Percentiles rank a stretch among this genome's conserved stretches.
phyloP scores from a whole-genome alignment of 1,284 basidiomycete genomes.

The Malassezia pachydermatis region DNA sequence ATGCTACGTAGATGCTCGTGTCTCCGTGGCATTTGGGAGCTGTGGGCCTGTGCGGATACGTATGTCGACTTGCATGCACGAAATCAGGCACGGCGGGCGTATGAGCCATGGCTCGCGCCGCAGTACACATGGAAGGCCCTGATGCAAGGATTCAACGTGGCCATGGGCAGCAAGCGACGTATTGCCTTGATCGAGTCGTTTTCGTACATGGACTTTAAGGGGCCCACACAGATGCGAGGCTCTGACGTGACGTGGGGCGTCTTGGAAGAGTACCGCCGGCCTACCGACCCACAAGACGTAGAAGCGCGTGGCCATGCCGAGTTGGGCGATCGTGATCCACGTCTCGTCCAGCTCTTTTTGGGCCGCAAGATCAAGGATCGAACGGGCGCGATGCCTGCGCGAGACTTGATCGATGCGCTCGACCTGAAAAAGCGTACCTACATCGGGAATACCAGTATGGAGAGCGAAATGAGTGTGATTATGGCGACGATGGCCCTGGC shows the following conservation, averaged over 20 bases:
- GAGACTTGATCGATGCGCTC: conserved; percentile 47
- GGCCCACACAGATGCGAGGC: conserved; percentile 70
- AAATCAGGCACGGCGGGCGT: conserved; percentile 19
- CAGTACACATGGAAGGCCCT: conserved; percentile 33
- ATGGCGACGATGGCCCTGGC: conserved; percentile 93
- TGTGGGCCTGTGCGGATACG: conserved; percentile 39
- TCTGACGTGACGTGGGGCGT: conserved; percentile 69
- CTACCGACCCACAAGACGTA: conserved; percentile 9
- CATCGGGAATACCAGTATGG: conserved; percentile 97
- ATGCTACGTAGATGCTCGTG: conserved; percentile 70
- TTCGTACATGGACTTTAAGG: conserved; percentile 70
- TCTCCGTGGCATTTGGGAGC: conserved; percentile 59
- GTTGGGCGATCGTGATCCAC: conserved; percentile 28
- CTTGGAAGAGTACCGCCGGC: conserved; percentile 72
- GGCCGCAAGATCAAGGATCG: conserved; percentile 23
- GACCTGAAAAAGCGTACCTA: conserved; percentile 75
- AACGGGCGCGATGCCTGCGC: conserved; percentile 15
- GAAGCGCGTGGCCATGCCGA: conserved; percentile 17
- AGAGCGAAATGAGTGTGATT: conserved; percentile 80
- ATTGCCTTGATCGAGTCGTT: conserved; percentile 65
- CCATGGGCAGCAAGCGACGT: conserved; percentile 25
- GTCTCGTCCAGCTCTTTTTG: conserved; percentile 33
- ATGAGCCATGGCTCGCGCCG: conserved; percentile 18
- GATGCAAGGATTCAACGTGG: conserved; percentile 34
- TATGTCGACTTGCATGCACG: conserved; percentile 37